Evolutionary conservation across 805 yeast species (phyloP).

Genomic region (Zygosaccharomyces bailii): DNA sequence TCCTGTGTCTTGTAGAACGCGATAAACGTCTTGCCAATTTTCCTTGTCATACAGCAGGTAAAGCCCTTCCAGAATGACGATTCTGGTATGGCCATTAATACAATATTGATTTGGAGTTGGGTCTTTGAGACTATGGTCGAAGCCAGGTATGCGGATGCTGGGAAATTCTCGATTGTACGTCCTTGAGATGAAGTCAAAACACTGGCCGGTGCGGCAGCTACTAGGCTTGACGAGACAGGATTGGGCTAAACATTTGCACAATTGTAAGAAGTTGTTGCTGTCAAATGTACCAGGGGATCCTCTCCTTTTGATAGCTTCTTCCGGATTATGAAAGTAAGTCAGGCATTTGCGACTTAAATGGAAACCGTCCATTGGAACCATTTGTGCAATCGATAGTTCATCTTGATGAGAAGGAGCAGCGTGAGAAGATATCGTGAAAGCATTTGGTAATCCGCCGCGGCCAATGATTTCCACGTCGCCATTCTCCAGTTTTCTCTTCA

Average conservation of each 20-base stretch:
- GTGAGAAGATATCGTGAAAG: conserved; percentile 16
- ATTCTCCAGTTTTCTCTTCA: conserved; percentile 19
- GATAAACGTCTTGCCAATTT: conserved; percentile 47
- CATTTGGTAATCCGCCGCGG: conserved; percentile 33
- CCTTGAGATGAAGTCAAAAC: conserved; percentile 20
- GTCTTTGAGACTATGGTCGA: conserved; percentile 71
- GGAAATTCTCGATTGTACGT: conserved; percentile 31
- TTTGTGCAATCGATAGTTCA: conserved; percentile 39
- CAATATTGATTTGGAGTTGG: conserved; percentile 56
- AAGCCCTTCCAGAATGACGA: conserved; percentile 72
- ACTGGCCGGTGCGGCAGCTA: conserved; percentile 11
- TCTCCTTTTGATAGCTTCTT: conserved; percentile 56
- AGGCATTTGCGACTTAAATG: conserved; percentile 55
- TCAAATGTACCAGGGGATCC: conserved; percentile 91
- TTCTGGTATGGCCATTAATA: conserved; percentile 45
- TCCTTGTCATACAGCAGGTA: conserved; percentile 59
- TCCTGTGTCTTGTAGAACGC: conserved; percentile 19
- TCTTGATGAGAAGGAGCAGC: not conserved
- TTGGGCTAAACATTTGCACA: conserved; percentile 23
- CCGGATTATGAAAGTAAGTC: conserved; percentile 50
- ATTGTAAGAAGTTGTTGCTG: conserved; percentile 39
- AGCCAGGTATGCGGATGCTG: conserved; percentile 56
- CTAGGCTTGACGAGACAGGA: conserved; percentile 21
- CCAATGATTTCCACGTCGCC: conserved; percentile 28
- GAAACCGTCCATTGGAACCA: conserved; percentile 74